phyloP scores from a whole-genome alignment of 768 basidiomycete genomes.

The Auricularia sp. region DNA sequence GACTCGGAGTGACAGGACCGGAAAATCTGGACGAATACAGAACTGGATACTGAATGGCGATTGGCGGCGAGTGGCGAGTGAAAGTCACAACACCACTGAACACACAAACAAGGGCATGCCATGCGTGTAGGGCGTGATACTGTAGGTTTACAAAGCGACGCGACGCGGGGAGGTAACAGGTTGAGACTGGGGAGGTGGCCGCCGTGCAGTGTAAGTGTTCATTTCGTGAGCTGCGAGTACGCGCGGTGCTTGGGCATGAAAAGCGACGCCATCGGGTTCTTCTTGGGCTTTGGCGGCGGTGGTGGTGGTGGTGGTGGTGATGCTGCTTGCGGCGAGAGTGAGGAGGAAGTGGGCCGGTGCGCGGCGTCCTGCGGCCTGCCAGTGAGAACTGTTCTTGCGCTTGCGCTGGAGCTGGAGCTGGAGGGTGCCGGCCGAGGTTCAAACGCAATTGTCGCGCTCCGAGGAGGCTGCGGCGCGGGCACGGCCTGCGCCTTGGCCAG shows the following conservation, averaged over 20 bases:
- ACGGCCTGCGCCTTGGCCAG: slow-evolving; percentile 31
- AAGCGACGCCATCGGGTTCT: slow-evolving; percentile 48
- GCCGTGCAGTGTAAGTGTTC: background rate
- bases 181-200: too few relatives aligned
- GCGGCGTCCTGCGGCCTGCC: background rate
- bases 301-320: slow-evolving; percentile 33
- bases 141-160: too few relatives aligned
- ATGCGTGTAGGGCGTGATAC: too few relatives aligned
- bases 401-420: background rate
- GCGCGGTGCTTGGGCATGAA: slow-evolving; percentile 74
- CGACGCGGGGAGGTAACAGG: too few relatives aligned
- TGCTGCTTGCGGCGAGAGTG: slow-evolving; percentile 20
- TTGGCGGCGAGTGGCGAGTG: too few relatives aligned
- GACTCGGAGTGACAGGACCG: too few relatives aligned
- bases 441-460: slow-evolving; percentile 1
- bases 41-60: too few relatives aligned
- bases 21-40: too few relatives aligned
- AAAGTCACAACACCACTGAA: too few relatives aligned
- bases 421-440: background rate
- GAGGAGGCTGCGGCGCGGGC: background rate
- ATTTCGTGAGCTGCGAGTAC: slow-evolving; percentile 34
- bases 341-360: background rate
- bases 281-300: slow-evolving; percentile 17
- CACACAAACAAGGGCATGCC: too few relatives aligned
- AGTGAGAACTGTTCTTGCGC: background rate